Evolutionary conservation across 192 early-diverging fungal species (phyloP).

Genomic region (Lobosporangium transversale): DNA sequence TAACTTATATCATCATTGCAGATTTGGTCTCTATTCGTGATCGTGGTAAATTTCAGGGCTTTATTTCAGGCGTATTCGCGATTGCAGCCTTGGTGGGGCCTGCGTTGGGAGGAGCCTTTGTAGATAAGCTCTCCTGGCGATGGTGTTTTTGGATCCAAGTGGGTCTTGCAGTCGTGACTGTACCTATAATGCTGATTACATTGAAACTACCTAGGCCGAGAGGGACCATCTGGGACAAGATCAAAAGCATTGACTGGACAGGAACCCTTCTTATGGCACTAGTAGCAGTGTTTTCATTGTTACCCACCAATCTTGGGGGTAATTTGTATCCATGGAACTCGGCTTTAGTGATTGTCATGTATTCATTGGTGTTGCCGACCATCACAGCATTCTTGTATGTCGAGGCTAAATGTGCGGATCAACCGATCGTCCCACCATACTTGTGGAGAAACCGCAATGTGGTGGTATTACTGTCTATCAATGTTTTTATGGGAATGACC

Average conservation of each 20-base stretch:
- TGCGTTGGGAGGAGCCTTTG: conserved; percentile 83
- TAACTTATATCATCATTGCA: conserved; percentile 82
- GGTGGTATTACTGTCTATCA: conserved; percentile 64
- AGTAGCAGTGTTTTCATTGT: conserved; percentile 66
- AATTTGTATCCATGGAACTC: conserved; percentile 73
- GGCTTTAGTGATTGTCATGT: conserved; percentile 62
- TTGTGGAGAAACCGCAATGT: conserved; percentile 72
- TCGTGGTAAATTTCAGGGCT: conserved; percentile 81
- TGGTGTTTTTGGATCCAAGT: conserved; percentile 68
- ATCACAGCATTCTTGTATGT: conserved; percentile 66
- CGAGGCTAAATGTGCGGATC: conserved; percentile 70
- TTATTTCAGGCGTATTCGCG: conserved; percentile 81
- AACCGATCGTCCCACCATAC: conserved; percentile 78
- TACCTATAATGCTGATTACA: conserved; percentile 63
- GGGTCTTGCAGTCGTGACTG: conserved; percentile 77
- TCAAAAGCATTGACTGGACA: conserved; percentile 72
- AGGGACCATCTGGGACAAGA: conserved; percentile 67
- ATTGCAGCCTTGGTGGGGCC: conserved; percentile 81
- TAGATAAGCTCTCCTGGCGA: conserved; percentile 73
- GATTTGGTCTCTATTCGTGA: conserved; percentile 84
- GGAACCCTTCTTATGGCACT: conserved; percentile 61
- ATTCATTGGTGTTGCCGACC: conserved; percentile 57
- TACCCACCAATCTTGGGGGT: conserved; percentile 82
- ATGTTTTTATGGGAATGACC: conserved; percentile 70
- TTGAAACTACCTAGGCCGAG: conserved; percentile 67